Conservation (phyloP, 768 basidiomycete genomes). For the Serendipita indica region DNA sequence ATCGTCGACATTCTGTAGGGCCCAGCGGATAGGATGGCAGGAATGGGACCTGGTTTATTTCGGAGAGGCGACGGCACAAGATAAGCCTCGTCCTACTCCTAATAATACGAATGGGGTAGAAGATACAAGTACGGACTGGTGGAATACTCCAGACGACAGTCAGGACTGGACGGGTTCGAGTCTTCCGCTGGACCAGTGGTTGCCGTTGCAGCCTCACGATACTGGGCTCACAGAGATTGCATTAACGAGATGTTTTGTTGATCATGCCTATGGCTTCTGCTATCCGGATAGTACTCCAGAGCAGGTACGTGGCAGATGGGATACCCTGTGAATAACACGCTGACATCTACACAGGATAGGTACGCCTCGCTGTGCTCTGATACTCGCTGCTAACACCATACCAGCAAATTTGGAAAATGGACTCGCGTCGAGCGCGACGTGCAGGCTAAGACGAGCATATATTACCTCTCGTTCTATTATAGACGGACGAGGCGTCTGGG, state of each 20-base stretch:
- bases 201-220: conserved; percentile 56
- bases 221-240: conserved; percentile 79
- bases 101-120: conserved; percentile 17
- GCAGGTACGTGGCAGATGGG: conserved; percentile 24
- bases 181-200: conserved; percentile 68
- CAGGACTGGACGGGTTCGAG: conserved; percentile 38
- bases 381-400: conserved; percentile 24
- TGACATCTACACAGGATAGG: not conserved
- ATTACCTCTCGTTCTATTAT: conserved; percentile 64
- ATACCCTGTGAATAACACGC: not conserved
- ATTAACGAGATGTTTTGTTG: conserved; percentile 43
- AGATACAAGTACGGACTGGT: conserved; percentile 37
- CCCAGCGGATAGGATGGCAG: conserved; percentile 67
- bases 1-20: not conserved
- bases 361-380: not conserved
- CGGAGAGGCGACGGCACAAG: not conserved
- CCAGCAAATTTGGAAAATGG: conserved; percentile 69
- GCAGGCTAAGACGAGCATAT: conserved; percentile 44
- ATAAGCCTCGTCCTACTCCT: conserved; percentile 13
- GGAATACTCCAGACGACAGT: conserved; percentile 32
- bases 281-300: conserved; percentile 52
- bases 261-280: conserved; percentile 40
- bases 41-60: conserved; percentile 57
- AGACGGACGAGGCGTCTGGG: conserved; percentile 40
- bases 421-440: conserved; percentile 73